Evolutionary conservation across 163 green algal species (phyloP).

Genomic region (Scenedesmus sp.): DNA sequence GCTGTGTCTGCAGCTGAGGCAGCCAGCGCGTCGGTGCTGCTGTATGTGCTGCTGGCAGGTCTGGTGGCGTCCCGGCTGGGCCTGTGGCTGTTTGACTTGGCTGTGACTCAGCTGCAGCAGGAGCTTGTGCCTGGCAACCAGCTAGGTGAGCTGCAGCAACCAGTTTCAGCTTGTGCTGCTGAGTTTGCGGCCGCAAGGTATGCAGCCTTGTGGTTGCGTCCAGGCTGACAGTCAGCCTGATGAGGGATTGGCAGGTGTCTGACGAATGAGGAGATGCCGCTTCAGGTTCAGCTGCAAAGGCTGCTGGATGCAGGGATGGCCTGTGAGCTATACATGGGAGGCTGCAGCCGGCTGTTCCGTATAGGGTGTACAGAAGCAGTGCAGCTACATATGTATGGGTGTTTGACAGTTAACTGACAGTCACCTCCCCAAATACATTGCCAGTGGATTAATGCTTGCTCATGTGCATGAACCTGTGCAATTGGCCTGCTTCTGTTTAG

Average conservation of each 20-base stretch:
- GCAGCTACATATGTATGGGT: too few relatives aligned
- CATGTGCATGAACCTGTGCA: too few relatives aligned
- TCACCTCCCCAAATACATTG: too few relatives aligned
- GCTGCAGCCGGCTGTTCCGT: too few relatives aligned
- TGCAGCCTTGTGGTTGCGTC: background rate
- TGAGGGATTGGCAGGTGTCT: background rate
- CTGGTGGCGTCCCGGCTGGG: slow-evolving; percentile 81
- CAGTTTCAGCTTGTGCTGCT: background rate
- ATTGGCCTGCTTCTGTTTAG: too few relatives aligned
- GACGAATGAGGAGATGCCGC: too few relatives aligned
- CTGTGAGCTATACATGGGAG: too few relatives aligned
- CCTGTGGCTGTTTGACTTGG: slow-evolving; percentile 89
- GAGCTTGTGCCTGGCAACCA: slow-evolving; percentile 64
- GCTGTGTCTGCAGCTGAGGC: background rate
- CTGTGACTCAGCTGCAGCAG: slow-evolving; percentile 87
- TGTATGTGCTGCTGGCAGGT: slow-evolving; percentile 72
- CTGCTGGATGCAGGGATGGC: too few relatives aligned
- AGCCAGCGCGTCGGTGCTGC: background rate
- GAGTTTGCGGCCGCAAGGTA: background rate
- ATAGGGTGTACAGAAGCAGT: too few relatives aligned
- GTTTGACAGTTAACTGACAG: too few relatives aligned
- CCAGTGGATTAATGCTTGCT: too few relatives aligned
- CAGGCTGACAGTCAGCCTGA: background rate
- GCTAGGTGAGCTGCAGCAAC: slow-evolving; percentile 62
- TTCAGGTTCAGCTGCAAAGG: too few relatives aligned